Percentiles rank a stretch among this genome's conserved stretches.
Evolutionary conservation across 768 basidiomycete species (phyloP).

Genomic region (Favolaschia claudopus): DNA sequence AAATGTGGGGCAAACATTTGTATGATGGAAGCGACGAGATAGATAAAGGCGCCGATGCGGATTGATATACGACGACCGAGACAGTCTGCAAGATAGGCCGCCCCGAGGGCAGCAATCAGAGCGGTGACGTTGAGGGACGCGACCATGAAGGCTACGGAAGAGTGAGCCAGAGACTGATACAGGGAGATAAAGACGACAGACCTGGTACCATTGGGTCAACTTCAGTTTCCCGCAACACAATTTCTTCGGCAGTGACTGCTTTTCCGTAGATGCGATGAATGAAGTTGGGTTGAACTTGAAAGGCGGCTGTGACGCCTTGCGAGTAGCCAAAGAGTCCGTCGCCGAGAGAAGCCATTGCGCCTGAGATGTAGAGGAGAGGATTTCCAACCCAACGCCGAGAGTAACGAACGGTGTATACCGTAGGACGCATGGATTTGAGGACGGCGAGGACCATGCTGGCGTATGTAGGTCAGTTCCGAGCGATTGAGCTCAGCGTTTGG

Average conservation of each 20-base stretch:
- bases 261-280: constrained; percentile 55
- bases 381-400: constrained; percentile 60
- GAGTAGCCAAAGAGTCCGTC: constrained; percentile 65
- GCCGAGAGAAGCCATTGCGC: constrained; percentile 59
- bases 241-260: constrained; percentile 50
- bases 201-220: constrained; percentile 56
- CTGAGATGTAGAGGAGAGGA: constrained; percentile 55
- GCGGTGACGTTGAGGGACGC: constrained; percentile 61
- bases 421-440: constrained; percentile 11
- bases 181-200: constrained; percentile 28
- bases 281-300: constrained; percentile 61
- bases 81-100: constrained; percentile 58
- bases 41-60: constrained; percentile 56
- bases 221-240: constrained; percentile 50
- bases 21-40: constrained; percentile 56
- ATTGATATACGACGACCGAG: constrained; percentile 60
- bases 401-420: constrained; percentile 53
- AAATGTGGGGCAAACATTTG: constrained; percentile 59
- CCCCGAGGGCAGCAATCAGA: constrained; percentile 50
- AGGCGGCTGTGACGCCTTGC: constrained; percentile 59
- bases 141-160: constrained; percentile 52
- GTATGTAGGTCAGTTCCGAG: no score
- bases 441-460: neutral
- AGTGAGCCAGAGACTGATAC: neutral
- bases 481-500: no score